Base-by-base conservation (phyloP, 2,329 filamentous ascomycete genomes). In the Colletotrichum sp. region DNA sequence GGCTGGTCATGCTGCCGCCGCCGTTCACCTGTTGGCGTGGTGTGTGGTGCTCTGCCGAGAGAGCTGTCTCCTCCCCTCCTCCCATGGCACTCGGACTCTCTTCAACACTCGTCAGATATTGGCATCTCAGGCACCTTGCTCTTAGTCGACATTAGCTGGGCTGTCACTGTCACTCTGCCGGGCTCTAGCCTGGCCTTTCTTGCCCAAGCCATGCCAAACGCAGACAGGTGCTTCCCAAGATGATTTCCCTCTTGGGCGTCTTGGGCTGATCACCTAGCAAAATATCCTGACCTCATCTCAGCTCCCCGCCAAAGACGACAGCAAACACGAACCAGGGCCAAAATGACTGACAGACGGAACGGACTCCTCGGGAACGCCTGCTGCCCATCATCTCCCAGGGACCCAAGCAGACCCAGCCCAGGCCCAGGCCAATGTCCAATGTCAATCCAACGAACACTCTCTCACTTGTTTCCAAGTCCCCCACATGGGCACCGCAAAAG, bases 161-260 rank as follows among this genome's bases (percentile, higher is more conserved):
- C 70, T 64, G 64, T 64, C 64, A 71, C 70, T 73, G 68, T 75
- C 68, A 65, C 57, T 61, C 30, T 75, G 72, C 61, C 68, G 62
- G n/a, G 29, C 69, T 22, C 49, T 44, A 68, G 65, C 32, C 25
- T 62, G 22, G n/a, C 49, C 30, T 32, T 19, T 32, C 30, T 62
- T 12, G 59, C 59, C 32, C 30, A 32, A 62, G 29, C 69, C 34
- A 72, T 63, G 11, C 67, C 67, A 25, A 75, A 71, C 49, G 15
- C 39, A 61, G 72, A 19, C 61, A 65, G 61, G 61, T 63, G 30
- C 72, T 69, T 30, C 22, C 52, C 64, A 52, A 34, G 44, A 67
- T 25, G 64, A 67, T 67, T 61, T 39, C 66, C 66, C 25, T 44
- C 49, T 29, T 36, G 27, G 49, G 44, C 16, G 8, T n/a, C 19